Conservation (phyloP, 192 early-diverging fungal genomes). For the Chytriomyces confervae region DNA sequence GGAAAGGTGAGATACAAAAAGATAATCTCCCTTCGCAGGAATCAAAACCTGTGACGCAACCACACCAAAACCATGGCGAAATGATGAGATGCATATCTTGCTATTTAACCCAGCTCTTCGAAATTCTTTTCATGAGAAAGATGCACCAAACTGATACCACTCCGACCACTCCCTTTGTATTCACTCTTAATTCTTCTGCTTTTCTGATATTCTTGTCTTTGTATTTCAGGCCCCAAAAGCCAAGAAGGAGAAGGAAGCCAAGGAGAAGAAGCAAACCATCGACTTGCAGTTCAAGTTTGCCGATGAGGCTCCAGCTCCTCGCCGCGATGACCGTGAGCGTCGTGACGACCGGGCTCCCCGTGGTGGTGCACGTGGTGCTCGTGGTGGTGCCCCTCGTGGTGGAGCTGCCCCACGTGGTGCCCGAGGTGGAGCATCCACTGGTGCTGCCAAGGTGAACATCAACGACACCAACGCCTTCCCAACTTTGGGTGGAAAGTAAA, state of each 20-base stretch:
- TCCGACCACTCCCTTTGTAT: conserved; percentile 10
- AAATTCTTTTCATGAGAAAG: conserved; percentile 21
- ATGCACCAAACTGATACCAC: conserved; percentile 20
- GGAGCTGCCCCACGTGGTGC: conserved; percentile 56
- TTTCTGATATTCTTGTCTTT: conserved; percentile 9
- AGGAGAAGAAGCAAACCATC: conserved; percentile 68
- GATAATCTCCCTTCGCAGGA: not conserved
- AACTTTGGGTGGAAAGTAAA: conserved; percentile 45
- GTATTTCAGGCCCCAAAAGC: conserved; percentile 46
- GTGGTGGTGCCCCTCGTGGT: conserved; percentile 41
- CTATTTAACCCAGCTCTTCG: conserved; percentile 31
- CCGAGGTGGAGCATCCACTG: conserved; percentile 23
- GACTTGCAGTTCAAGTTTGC: conserved; percentile 83
- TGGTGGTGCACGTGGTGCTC: conserved; percentile 63
- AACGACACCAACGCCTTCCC: conserved; percentile 52
- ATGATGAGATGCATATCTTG: conserved; percentile 28
- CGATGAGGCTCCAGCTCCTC: conserved; percentile 54
- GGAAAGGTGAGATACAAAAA: conserved; percentile 58
- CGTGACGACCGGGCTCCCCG: conserved; percentile 57
- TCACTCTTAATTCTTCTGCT: conserved; percentile 40
- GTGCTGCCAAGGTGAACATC: conserved; percentile 41
- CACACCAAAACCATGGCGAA: not conserved
- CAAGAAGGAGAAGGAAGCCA: conserved; percentile 64
- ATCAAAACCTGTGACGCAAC: not conserved
- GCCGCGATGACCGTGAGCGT: conserved; percentile 33